Conservation (phyloP, 2,329 filamentous ascomycete species). For the Trichoderma polysporum region DNA sequence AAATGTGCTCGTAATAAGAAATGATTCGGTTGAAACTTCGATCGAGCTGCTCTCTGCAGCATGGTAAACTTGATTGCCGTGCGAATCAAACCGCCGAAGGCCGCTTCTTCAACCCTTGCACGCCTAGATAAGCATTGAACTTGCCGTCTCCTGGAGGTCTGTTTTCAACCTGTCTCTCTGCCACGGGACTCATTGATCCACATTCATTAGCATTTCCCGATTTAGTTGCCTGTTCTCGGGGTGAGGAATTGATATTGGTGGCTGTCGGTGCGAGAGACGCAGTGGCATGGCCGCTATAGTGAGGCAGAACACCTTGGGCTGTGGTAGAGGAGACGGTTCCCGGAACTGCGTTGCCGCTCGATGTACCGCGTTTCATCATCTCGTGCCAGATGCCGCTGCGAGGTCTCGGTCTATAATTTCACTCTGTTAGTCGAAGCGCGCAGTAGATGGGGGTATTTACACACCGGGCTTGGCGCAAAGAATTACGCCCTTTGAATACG, state of each 20-base stretch:
- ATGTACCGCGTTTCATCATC: slow-evolving; percentile 52
- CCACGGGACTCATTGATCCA: slow-evolving; percentile 23
- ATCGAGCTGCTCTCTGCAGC: background rate
- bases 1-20: slow-evolving; percentile 36
- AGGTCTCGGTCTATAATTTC: slow-evolving; percentile 38
- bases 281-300: slow-evolving; percentile 53
- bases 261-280: slow-evolving; percentile 49
- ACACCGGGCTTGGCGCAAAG: slow-evolving; percentile 34
- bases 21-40: slow-evolving; percentile 31
- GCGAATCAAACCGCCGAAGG: background rate
- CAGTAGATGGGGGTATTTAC: slow-evolving; percentile 12
- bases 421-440: slow-evolving; percentile 20
- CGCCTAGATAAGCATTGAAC: slow-evolving; percentile 16
- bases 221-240: slow-evolving; percentile 33
- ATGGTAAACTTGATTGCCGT: background rate
- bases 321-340: slow-evolving; percentile 54
- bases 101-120: background rate
- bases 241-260: slow-evolving; percentile 38
- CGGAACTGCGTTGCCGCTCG: slow-evolving; percentile 47
- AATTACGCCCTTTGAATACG: slow-evolving; percentile 41
- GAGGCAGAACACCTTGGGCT: slow-evolving; percentile 54
- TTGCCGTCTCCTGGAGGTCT: slow-evolving; percentile 36
- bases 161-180: slow-evolving; percentile 47
- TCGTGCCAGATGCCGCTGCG: slow-evolving; percentile 49
- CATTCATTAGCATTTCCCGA: slow-evolving; percentile 27